phyloP scores from a whole-genome alignment of 768 basidiomycete species.

The Kockovaella imperatae region DNA sequence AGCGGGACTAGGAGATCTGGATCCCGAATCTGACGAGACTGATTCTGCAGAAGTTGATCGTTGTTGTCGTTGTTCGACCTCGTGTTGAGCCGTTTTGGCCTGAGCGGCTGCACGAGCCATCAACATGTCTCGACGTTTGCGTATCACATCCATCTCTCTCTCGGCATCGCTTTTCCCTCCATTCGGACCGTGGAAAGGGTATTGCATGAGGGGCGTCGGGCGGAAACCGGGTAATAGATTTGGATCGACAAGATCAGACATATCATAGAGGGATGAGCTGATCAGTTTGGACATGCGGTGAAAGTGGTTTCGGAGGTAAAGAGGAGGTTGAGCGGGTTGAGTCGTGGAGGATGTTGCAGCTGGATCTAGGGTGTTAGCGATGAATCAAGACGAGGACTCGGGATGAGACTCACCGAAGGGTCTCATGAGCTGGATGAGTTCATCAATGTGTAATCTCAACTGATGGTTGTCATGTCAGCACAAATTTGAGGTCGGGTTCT shows the following conservation, averaged over 20 bases:
- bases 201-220: not conserved
- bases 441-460: conserved; percentile 15
- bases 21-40: not conserved
- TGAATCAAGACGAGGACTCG: not conserved
- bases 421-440: conserved; percentile 16
- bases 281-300: conserved; percentile 11
- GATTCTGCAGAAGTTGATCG: not conserved
- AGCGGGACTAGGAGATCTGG: not conserved
- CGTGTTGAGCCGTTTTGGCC: conserved; percentile 2
- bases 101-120: conserved; percentile 19
- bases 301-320: conserved; percentile 8
- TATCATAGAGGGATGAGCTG: conserved; percentile 9
- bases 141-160: conserved; percentile 33
- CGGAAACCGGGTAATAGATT: conserved; percentile 8
- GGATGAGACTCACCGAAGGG: conserved; percentile 14
- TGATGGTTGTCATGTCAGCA: too few species aligned
- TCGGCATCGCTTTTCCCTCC: conserved; percentile 12
- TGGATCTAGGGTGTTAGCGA: conserved; percentile 1
- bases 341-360: conserved; percentile 14
- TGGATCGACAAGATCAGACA: conserved; percentile 10
- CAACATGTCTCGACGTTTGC: conserved; percentile 24
- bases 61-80: conserved; percentile 1
- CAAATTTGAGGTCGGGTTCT: too few species aligned
- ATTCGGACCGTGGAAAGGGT: not conserved
- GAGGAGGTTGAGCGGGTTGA: not conserved